These are phyloP conservation scores for Syncephalastrum contaminatum DNA, from an alignment of 371 early-diverging fungal species.

Conservation along the genomic window DNA sequence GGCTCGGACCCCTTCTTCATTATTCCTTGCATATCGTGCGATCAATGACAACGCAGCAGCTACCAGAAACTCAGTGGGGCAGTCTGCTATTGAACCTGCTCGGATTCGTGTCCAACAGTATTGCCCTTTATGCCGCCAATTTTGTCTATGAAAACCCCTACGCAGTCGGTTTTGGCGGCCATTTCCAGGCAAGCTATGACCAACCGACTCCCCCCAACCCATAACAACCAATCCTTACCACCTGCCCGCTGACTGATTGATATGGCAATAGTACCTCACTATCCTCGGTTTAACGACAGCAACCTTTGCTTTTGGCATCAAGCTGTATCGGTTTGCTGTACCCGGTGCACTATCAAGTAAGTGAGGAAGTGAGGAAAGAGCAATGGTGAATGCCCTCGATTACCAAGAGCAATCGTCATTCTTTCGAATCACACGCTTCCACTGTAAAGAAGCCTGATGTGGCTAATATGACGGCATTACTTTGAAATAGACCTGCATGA, in stretches of 20 bases:
- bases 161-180: slow-evolving; percentile 43
- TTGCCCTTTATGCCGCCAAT: slow-evolving; percentile 28
- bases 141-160: slow-evolving; percentile 37
- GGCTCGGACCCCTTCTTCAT: slow-evolving; percentile 7
- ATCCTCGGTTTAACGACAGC: slow-evolving; percentile 26
- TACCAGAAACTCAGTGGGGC: slow-evolving; percentile 3
- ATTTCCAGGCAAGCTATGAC: slow-evolving; percentile 32
- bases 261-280: slow-evolving; percentile 19
- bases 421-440: background rate
- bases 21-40: slow-evolving; percentile 1
- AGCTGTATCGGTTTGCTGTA: slow-evolving; percentile 10
- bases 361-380: background rate
- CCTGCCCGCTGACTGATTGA: background rate
- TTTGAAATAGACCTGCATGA: slow-evolving; percentile 16
- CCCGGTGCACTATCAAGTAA: slow-evolving; percentile 21
- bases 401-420: background rate
- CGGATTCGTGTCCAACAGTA: slow-evolving; percentile 32
- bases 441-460: background rate
- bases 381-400: too few relatives aligned
- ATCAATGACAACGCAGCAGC: background rate
- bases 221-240: background rate
- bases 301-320: slow-evolving; percentile 21
- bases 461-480: too few relatives aligned
- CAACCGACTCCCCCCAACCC: background rate
- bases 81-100: slow-evolving; percentile 24